Conservation (phyloP, 495 filamentous ascomycete species). For the Aspergillus avenaceus region DNA sequence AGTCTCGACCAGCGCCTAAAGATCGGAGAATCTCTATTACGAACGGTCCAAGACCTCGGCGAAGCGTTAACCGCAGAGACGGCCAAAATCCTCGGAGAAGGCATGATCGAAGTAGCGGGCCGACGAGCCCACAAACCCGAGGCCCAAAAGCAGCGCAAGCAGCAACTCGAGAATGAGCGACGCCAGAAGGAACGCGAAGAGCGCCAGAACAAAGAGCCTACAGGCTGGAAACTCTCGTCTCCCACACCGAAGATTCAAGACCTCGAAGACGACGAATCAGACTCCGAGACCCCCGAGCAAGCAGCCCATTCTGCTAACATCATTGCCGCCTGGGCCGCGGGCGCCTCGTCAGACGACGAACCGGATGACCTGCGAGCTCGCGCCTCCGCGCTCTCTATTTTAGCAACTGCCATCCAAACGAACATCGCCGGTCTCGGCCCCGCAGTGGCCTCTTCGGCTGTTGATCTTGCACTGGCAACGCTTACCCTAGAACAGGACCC, state of each 20-base stretch:
- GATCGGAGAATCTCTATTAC: slow-evolving; percentile 68
- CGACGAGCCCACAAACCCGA: slow-evolving; percentile 54
- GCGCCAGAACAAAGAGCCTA: slow-evolving; percentile 24
- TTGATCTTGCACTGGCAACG: slow-evolving; percentile 65
- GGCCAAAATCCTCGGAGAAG: slow-evolving; percentile 53
- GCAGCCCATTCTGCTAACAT: slow-evolving; percentile 58
- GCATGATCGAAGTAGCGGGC: slow-evolving; percentile 63
- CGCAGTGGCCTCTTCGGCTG: slow-evolving; percentile 46
- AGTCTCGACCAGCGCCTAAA: slow-evolving; percentile 63
- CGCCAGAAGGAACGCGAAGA: slow-evolving; percentile 40
- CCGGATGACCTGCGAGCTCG: slow-evolving; percentile 75
- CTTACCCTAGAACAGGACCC: slow-evolving; percentile 58
- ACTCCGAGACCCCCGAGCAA: slow-evolving; percentile 43
- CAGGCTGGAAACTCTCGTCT: slow-evolving; percentile 32
- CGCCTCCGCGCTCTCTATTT: slow-evolving; percentile 71
- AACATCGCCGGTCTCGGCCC: slow-evolving; percentile 60
- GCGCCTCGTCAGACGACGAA: slow-evolving; percentile 44
- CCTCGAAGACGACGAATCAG: slow-evolving; percentile 36
- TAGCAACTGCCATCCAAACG: slow-evolving; percentile 61
- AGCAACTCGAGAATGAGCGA: slow-evolving; percentile 44
- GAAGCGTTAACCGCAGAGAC: slow-evolving; percentile 56
- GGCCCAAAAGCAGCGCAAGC: slow-evolving; percentile 49
- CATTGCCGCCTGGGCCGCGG: slow-evolving; percentile 69
- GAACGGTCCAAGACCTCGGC: slow-evolving; percentile 63
- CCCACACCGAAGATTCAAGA: slow-evolving; percentile 6